Evolutionary conservation across 2,329 filamentous ascomycete genomes (phyloP), one percentile per base, ranked within the genome.

Genomic region (Fonsecaea nubica): DNA sequence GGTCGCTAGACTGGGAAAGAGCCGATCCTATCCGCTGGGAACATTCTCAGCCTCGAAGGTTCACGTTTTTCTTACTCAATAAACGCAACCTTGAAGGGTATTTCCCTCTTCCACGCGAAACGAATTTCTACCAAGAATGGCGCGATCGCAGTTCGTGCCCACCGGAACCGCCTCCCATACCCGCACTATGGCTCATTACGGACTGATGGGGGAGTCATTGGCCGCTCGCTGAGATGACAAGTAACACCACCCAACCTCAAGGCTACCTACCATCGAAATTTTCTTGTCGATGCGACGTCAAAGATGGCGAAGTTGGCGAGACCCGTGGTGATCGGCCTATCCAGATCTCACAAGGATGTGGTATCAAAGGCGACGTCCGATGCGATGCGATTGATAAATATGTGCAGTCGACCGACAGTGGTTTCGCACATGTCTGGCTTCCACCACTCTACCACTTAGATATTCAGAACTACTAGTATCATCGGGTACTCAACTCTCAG

Each of bases 121-220:
- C 50, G 59, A 67, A 66, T 68, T 60, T 61, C 15, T 45, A 60
- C 66, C 55, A 57, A 63, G 55, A 42, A 68, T 68, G 59, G 66
- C 63, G 66, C 63, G 52, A 68, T 66, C 53, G 12, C 6, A 58
- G 6, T 18, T 30, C 36, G 40, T 40, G 53, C 3, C 38, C 40
- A 55, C 12, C 63, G 9, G 6, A 25, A 12, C 45, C 25, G 9
- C 18, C 45, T 50, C 21, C 21, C 8, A 10, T 21, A 13, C 18
- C 18, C 21, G 45, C 21, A 12, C 10, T 25, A 30, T 12, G 25
- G n/a, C 42, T 52, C 4, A 56, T 40, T 25, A 10, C 35, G 15
- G 32, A 60, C 12, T 9, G 9, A 4, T 33, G 36, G 21, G 59
- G 35, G 13, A 12, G 30, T 42, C 48, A n/a, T 56, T 56, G 33